Base-by-base conservation (phyloP, 139 green algal species). In the Chlorella sp. region DNA sequence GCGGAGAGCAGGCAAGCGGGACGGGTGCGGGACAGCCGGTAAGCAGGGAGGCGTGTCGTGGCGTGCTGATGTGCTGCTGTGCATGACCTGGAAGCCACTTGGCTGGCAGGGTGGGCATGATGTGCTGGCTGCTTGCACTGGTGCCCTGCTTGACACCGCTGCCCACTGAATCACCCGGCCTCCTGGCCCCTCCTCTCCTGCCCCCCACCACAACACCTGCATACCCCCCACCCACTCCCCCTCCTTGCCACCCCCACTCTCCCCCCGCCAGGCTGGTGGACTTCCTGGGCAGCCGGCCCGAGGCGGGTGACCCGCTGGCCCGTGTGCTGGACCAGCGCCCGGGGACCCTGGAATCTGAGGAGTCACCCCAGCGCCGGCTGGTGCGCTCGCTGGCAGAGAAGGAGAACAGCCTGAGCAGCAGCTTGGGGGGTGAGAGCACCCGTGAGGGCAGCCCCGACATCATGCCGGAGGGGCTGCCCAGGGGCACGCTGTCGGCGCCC, bases 251-350 rank as follows among this genome's bases (percentile, higher is more conserved):
- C 73, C 73, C 12, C 24, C 5, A 32, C 39, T 24, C 26, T 3
- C 68, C 66, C 28, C 14, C 66, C 66, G 11, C 5, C 84, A 88
- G 84, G 84, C 84, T 88, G 84, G 36, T 75, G 14, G 84, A 88
- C 68, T 88, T 68, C 84, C 68, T 81, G 28, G 84, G 84, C 32
- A 7, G 11, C 5, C 84, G 68, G 22, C 84, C 84, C 40, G 84
- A 88, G 39, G 26, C 66, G 84, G 68, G 26, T 28, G 84, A 88
- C 84, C 84, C 84, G 28, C 84, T 88, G 84, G 64, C 77, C 30
- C 84, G 84, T 9, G 40, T 88, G 84, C 68, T 80, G 30, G 64
- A 40, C 37, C 68, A 48, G 37, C 61, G 64, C 34, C 42, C 1
- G 64, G 19, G 3, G 83, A 30, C 16, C 0, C 36, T 30, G 32